Percentiles rank a stretch among this genome's conserved stretches.
phyloP scores from a whole-genome alignment of 2,329 filamentous ascomycete genomes.

The Neonectria hederae region DNA sequence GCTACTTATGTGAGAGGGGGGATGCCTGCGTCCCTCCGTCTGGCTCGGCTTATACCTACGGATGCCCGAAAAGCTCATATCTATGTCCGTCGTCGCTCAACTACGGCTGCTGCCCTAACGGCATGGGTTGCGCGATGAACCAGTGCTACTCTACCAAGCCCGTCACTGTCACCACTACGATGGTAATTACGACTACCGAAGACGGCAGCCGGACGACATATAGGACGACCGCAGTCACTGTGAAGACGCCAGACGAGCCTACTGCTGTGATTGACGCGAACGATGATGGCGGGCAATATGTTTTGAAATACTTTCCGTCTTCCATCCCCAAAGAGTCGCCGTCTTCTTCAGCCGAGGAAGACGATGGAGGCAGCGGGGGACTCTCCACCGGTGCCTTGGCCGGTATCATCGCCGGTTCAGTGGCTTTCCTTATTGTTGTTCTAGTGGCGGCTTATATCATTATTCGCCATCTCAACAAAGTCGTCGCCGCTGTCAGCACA shows the following conservation, averaged over 20 bases:
- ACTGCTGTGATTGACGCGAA: constrained; percentile 39
- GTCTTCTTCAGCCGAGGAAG: constrained; percentile 33
- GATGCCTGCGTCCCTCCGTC: constrained; percentile 56
- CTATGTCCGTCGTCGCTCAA: constrained; percentile 61
- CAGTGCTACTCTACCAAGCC: constrained; percentile 61
- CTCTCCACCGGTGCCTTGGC: constrained; percentile 56
- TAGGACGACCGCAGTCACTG: constrained; percentile 51
- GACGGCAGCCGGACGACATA: constrained; percentile 51
- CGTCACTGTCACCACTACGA: constrained; percentile 55
- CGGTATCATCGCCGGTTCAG: constrained; percentile 63
- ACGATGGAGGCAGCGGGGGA: constrained; percentile 41
- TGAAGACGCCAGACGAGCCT: constrained; percentile 52
- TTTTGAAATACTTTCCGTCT: constrained; percentile 57
- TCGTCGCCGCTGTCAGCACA: constrained; percentile 52
- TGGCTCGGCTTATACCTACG: constrained; percentile 51
- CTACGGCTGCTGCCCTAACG: constrained; percentile 63
- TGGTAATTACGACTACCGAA: constrained; percentile 57
- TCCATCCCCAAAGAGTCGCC: constrained; percentile 53
- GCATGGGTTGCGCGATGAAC: constrained; percentile 58
- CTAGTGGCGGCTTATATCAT: constrained; percentile 59
- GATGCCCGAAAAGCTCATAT: constrained; percentile 57
- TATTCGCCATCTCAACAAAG: constrained; percentile 59
- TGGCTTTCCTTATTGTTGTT: constrained; percentile 59
- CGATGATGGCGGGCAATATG: constrained; percentile 41
- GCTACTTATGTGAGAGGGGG: constrained; percentile 53